Base-by-base conservation (phyloP, 2,329 filamentous ascomycete genomes). In the Ceratocystis huliohia region DNA sequence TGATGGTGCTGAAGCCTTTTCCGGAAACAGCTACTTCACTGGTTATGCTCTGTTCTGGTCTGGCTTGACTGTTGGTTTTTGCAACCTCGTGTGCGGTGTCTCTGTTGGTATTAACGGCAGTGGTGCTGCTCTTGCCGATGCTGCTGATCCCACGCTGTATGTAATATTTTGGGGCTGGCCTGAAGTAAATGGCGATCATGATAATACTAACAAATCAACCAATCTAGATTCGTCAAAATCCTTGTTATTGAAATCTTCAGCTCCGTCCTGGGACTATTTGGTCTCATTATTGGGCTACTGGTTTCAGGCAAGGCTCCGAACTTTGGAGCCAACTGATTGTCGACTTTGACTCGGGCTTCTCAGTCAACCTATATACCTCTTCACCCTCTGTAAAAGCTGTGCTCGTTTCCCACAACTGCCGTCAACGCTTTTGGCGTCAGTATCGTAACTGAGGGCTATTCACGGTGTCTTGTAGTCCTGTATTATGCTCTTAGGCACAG, bases 201-300 rank as follows among this genome's bases (percentile, higher is more conserved):
- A 72, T 75, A 67, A 77, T 20, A 25, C 46, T 64, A 67, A 77
- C 46, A 41, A 20, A 20, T 25, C 46, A 15, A 2, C 7, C 3
- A 7, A 13, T 64, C 6, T 66, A 96, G 92, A 65, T 99, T 99
- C 77, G 93, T 99, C 78, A 96, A 96, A 80, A 96, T 99, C 71
- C 86, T 99, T 64, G 93, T 99, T 71, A 95, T 99, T 73, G 95
- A 99, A 78, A 99, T 99, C 75, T 99, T 99, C 81, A 96, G 92
- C 75, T 97, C 93, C 50, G 93, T 99, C 62, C 82, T 99, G 10
- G 94, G 95, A 70, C 85, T 99, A 2, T 99, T 99, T 73, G 95
- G 94, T 68, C 82, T 99, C 70, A 99, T 99, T 73, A 87, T 99
- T 71, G 94, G 95, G 59, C 83, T 99, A 66, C 81, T 99, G 70